Evolutionary conservation across 176 grass and related monocot species (phyloP), one percentile per base, ranked within the genome.

Genomic region (Poa annua): DNA sequence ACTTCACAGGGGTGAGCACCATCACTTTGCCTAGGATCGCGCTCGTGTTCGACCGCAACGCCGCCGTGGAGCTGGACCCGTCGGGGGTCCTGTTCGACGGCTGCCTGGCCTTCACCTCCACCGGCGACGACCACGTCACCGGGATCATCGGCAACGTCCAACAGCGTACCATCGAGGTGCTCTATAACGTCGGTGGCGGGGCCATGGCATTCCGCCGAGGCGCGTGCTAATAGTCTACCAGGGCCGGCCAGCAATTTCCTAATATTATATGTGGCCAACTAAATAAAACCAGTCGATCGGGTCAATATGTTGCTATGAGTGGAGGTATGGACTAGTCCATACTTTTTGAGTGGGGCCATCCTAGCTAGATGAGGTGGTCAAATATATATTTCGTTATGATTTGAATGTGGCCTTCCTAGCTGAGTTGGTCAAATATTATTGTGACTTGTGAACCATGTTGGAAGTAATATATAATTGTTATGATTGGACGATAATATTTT

Each of bases 81-180:
- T 29, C 22, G 51, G 92, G 26, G 19, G 49, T 87, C 75, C 77
- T 89, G 7, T 53, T 77, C 44, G 8, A 47, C 52, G 24, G 33
- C 24, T 94, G 92, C 66, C 86, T 89, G 22, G 92, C 92, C 15
- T 94, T 94, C 68, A 64, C 79, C 19, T 16, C 78, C 61, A 24
- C 2, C 62, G 0, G 2, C 7, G 47, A 67, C 32, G 78, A 80
- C 78, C 44, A 2, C 11, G 12, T 9, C 11, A 47, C 48, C 6
- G 62, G 62, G 26, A 53, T 80, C 62, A 32, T 80, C 62, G 78
- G 78, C 19, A 53, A 52, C 62, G 17, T 80, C 16, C 78, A 80
- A 63, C 45, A 52, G 25, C 61, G 35, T 32, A 80, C 61, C 6
- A 15, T 80, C 62, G 78, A 80, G 78, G 78, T 80, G 78, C 10